These are phyloP conservation scores for barley (Hordeum vulgare) DNA, from an alignment of 176 grass and related monocot genomes.

Conservation along the genomic window MorexV3_pseudomolecules_assembly NC_058518.1:202096461-202096960, in stretches of 20 bases:
- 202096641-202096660: too few species aligned
- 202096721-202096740: conserved; percentile 64
- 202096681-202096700: conserved; percentile 66
- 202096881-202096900: conserved; percentile 54
- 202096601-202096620: too few species aligned
- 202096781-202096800: background rate
- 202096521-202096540: too few species aligned
- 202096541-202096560: too few species aligned
- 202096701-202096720: conserved; percentile 83
- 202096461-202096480: too few species aligned
- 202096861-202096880: conserved; percentile 40
- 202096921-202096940: conserved; percentile 60
- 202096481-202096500: too few species aligned
- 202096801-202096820: conserved; percentile 3
- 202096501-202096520: too few species aligned
- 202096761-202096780: background rate
- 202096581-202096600: too few species aligned
- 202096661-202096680: too few species aligned
- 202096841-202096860: conserved; percentile 49
- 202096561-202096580: too few species aligned
- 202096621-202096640: too few species aligned
- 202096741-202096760: too few species aligned
- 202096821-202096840: background rate
- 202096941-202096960: conserved; percentile 62
- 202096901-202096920: conserved; percentile 43